Percentiles rank a stretch among this genome's conserved stretches.
phyloP scores from a whole-genome alignment of 2,329 filamentous ascomycete genomes.

The Aureobasidium sp. region DNA sequence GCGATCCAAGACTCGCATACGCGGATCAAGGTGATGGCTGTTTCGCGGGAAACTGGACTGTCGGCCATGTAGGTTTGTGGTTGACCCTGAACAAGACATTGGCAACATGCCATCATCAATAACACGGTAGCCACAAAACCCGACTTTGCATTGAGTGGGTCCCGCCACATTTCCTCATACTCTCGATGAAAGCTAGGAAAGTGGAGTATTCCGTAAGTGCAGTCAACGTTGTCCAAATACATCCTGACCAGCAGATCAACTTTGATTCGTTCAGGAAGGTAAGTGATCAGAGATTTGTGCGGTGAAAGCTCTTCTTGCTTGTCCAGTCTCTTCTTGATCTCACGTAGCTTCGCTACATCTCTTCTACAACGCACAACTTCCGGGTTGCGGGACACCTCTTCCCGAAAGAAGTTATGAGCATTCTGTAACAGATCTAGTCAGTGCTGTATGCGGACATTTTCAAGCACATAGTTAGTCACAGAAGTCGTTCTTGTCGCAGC shows the following conservation, averaged over 20 bases:
- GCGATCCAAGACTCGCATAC: conserved; percentile 37
- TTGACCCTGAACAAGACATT: conserved; percentile 26
- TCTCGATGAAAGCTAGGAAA: conserved; percentile 46
- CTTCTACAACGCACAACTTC: conserved; percentile 29
- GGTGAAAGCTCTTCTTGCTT: conserved; percentile 19
- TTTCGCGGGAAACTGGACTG: conserved; percentile 35
- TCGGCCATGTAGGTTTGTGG: conserved; percentile 36
- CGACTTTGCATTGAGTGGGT: conserved; percentile 21
- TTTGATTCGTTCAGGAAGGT: conserved; percentile 31
- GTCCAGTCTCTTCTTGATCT: conserved; percentile 18
- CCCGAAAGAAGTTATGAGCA: conserved; percentile 3
- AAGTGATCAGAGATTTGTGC: conserved; percentile 30
- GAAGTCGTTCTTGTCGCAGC: background rate
- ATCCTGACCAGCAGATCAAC: conserved; percentile 38
- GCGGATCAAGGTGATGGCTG: conserved; percentile 33
- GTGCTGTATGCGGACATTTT: background rate
- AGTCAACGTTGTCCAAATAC: conserved; percentile 48
- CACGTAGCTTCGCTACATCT: conserved; percentile 24
- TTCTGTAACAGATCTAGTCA: background rate
- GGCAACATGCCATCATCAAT: conserved; percentile 35
- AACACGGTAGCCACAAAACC: conserved; percentile 37
- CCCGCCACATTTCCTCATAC: conserved; percentile 43
- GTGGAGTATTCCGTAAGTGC: conserved; percentile 47
- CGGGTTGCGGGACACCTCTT: conserved; percentile 24
- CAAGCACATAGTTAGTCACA: background rate